phyloP scores from a whole-genome alignment of 345 rosid genomes.

The Anacardium occidentale region DNA sequence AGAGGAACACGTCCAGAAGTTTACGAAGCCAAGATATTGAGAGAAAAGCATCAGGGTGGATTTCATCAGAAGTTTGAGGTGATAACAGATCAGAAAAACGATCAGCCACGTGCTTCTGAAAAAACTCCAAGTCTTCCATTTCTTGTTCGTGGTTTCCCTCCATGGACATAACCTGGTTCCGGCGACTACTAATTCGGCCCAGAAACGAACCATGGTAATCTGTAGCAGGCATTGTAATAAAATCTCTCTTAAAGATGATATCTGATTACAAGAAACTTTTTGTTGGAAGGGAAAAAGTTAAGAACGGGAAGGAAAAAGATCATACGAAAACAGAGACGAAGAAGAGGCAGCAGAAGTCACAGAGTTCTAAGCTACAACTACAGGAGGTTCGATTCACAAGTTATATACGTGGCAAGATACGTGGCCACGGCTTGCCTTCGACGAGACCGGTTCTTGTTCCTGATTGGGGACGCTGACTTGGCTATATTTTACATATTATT shows the following conservation, averaged over 20 bases:
- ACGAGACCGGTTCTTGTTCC: conserved; percentile 34
- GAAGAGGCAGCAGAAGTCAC: background rate
- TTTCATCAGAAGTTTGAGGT: conserved; percentile 31
- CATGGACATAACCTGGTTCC: conserved; percentile 81
- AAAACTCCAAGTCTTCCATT: conserved; percentile 72
- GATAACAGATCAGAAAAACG: conserved; percentile 65
- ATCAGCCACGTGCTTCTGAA: conserved; percentile 78
- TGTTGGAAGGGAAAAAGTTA: background rate
- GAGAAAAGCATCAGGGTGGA: conserved; percentile 43
- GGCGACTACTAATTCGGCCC: conserved; percentile 82
- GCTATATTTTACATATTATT: conserved; percentile 1
- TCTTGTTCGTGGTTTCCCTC: conserved; percentile 79
- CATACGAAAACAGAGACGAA: background rate
- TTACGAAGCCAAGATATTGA: conserved; percentile 82
- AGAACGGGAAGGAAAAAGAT: background rate
- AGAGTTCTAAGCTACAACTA: conserved; percentile 11
- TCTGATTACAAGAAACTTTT: background rate
- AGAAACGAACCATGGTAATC: conserved; percentile 75
- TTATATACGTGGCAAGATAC: conserved; percentile 22
- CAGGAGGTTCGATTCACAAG: conserved; percentile 8
- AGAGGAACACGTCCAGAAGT: conserved; percentile 81
- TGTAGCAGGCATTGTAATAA: conserved; percentile 49
- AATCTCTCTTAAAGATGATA: background rate
- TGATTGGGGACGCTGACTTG: conserved; percentile 25
- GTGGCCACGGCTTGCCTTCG: conserved; percentile 34